Evolutionary conservation across 305 asterid genomes (phyloP).

Genomic region (Solanum aculeatissimum): DNA sequence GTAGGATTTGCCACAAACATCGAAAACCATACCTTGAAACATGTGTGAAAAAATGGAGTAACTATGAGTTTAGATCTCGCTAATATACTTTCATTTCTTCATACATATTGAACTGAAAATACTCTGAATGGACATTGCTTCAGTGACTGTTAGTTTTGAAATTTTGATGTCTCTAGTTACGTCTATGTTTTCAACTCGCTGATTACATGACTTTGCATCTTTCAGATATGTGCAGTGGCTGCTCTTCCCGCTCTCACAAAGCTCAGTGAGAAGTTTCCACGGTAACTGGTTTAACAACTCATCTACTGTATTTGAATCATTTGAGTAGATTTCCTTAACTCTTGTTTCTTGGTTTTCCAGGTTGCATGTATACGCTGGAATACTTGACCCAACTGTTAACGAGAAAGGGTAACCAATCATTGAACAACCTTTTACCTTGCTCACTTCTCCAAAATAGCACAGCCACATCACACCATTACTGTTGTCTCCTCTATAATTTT

Average conservation of each 20-base stretch:
- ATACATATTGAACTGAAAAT: background rate
- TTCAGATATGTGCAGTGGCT: conserved; percentile 83
- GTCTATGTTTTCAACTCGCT: background rate
- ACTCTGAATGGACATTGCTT: background rate
- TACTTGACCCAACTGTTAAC: conserved; percentile 64
- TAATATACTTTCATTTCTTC: background rate
- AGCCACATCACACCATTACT: background rate
- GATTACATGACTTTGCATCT: conserved; percentile 1
- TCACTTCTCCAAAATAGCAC: background rate
- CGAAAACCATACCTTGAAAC: background rate
- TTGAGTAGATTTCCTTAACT: background rate
- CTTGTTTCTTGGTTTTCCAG: conserved; percentile 28
- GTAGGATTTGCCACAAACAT: background rate
- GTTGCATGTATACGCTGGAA: conserved; percentile 89
- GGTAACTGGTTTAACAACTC: conserved; percentile 32
- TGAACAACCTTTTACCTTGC: background rate
- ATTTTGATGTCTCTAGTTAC: background rate
- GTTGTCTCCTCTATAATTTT: conserved; percentile 10
- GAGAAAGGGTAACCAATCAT: conserved; percentile 57
- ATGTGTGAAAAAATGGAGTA: background rate
- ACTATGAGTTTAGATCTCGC: background rate
- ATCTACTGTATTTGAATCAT: background rate
- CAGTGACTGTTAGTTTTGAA: background rate
- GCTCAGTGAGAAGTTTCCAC: conserved; percentile 78
- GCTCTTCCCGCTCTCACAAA: conserved; percentile 96